phyloP scores from a whole-genome alignment of 179 eudicot genomes.

The Kewa caespitosa region DNA sequence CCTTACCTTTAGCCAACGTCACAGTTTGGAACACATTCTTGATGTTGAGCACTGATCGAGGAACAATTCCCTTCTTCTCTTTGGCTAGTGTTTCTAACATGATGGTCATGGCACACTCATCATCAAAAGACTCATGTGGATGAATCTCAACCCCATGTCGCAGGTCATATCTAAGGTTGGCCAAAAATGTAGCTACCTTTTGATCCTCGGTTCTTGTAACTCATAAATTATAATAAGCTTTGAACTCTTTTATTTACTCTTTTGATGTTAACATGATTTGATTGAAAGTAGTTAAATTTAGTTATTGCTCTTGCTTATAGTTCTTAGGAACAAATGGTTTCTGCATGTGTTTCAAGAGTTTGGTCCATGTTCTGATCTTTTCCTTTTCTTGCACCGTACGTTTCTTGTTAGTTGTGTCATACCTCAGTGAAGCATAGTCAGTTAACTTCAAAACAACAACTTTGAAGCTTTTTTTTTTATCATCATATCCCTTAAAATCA shows the following conservation, averaged over 20 bases:
- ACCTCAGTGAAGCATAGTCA: background rate
- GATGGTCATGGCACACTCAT: background rate
- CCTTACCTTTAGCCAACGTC: background rate
- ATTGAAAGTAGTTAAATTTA: background rate
- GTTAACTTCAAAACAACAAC: background rate
- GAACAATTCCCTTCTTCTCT: background rate
- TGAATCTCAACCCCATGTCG: background rate
- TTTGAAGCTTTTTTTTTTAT: background rate
- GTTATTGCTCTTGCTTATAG: background rate
- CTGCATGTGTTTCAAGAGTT: background rate
- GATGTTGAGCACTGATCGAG: background rate
- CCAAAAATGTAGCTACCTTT: background rate
- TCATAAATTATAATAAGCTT: background rate
- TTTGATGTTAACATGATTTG: background rate
- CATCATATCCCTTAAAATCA: background rate
- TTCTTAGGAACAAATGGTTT: background rate
- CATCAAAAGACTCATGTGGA: background rate
- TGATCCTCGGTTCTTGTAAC: background rate
- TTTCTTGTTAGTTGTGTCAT: background rate
- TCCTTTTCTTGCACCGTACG: background rate
- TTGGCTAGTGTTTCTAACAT: background rate
- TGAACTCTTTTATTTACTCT: background rate
- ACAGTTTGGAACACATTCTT: background rate
- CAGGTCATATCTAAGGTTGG: too few relatives aligned
- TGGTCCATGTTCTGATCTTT: background rate